Base-by-base conservation (phyloP, 169 alveolate genomes). In the Eimeria mitis region DNA sequence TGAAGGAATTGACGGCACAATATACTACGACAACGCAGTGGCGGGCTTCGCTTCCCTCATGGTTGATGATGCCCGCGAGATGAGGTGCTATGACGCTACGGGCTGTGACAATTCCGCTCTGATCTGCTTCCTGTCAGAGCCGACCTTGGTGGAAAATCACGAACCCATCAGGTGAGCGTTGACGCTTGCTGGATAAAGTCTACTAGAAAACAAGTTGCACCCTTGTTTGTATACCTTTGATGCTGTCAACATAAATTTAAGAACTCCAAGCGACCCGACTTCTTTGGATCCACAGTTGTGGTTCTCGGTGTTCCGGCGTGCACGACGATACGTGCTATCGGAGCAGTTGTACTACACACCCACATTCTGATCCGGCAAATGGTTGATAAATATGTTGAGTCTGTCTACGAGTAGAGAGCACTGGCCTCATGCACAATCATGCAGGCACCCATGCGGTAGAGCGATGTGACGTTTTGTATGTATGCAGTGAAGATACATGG, bases 71-170 rank as follows among this genome's bases (percentile, higher is more conserved):
- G 0, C 92, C 47, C 92, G 81, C 68, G 47, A 63, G 61, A 85
- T 85, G 92, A 42, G 59, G 44, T 85, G 92, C 79, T 61, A 61
- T 52, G 25, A 85, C 61, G 92, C 92, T 31, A 85, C 92, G 19
- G 92, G 92, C 9, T 85, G 92, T 65, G 34, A 9, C 2, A 85
- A 85, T 14, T 19, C 68, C 6, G 92, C 81, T 4, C 81, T 85
- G 65, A 40, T 85, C 19, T 85, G 92, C 47, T 37, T 85, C n/a
- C 76, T 85, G 5, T 37, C 52, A 7, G 73, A 14, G 61, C 61
- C 76, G 11, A 85, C 92, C 37, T 47, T 85, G 54, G 92, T 85
- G 34, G 44, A 85, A 47, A 6, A 13, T 16, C 9, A 7, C 0
- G 9, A 37, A 42, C 92, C 92, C 44, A 85, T 85, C 61, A 85